Conservation (phyloP, 202 grass and related monocot species). For the Eragrostis tef region DNA sequence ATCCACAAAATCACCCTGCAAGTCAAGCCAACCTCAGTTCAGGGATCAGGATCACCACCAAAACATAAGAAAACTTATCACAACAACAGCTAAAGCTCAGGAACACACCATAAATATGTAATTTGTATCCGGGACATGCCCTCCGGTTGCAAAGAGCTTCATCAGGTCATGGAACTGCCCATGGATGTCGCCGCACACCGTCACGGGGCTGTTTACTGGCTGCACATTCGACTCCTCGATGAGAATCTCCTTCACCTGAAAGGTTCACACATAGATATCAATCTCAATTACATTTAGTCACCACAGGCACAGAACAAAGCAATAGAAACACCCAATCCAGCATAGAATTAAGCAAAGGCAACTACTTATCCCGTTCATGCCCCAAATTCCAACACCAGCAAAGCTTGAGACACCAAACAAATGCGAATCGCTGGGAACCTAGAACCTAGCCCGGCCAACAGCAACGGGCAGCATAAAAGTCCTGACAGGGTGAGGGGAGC, state of each 20-base stretch:
- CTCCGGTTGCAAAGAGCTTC: slow-evolving; percentile 70
- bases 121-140: slow-evolving; percentile 71
- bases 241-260: slow-evolving; percentile 80
- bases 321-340: neutral
- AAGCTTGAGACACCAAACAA: neutral
- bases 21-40: neutral
- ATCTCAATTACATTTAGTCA: neutral
- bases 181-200: slow-evolving; percentile 72
- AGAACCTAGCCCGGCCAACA: neutral
- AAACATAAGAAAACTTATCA: neutral
- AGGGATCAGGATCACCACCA: slow-evolving; percentile 4
- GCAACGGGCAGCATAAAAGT: slow-evolving; percentile 7
- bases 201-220: slow-evolving; percentile 72
- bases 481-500: neutral
- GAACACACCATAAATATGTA: slow-evolving; percentile 74
- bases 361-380: neutral
- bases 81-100: neutral
- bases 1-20: slow-evolving; percentile 78
- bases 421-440: neutral
- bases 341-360: neutral
- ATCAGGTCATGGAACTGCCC: slow-evolving; percentile 79
- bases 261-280: neutral
- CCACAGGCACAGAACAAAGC: neutral
- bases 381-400: neutral
- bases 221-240: slow-evolving; percentile 80